phyloP scores from a whole-genome alignment of 305 asterid genomes.

The Solanum hybrid region DNA sequence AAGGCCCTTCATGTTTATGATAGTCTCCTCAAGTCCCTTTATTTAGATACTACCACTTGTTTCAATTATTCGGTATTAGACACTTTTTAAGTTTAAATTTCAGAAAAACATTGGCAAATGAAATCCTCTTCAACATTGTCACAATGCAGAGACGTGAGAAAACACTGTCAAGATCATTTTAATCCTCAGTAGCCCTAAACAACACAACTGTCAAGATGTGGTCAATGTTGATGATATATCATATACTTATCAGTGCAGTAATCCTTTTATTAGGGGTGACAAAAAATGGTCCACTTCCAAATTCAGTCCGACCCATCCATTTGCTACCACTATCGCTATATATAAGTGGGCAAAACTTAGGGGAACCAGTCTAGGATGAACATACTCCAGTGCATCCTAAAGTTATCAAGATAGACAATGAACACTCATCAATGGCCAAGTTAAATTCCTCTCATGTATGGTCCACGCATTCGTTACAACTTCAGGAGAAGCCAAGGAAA shows the following conservation, averaged over 20 bases:
- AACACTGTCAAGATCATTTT: not conserved
- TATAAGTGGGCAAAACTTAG: not conserved
- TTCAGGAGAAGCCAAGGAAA: not conserved
- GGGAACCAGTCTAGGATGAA: not conserved
- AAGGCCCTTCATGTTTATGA: not conserved
- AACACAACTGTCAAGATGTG: not conserved
- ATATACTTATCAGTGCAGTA: not conserved
- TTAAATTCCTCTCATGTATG: not conserved
- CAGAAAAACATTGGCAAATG: not conserved
- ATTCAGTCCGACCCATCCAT: not conserved
- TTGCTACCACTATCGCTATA: not conserved
- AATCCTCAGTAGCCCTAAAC: not conserved
- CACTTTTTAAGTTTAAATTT: not conserved
- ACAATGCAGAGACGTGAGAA: not conserved
- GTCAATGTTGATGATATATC: not conserved
- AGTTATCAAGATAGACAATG: too few relatives aligned
- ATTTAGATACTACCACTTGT: not conserved
- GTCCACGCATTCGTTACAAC: not conserved
- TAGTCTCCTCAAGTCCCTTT: not conserved
- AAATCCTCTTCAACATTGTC: not conserved
- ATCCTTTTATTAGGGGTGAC: not conserved
- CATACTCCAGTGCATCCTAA: too few relatives aligned
- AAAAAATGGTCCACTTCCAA: not conserved
- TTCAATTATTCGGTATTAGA: not conserved
- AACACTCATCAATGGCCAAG: not conserved